A percentile compares a stretch with the other conserved stretches of the same genome.
Conservation (phyloP, 2,329 filamentous ascomycete species). For the Epichloe gansuensis region DNA sequence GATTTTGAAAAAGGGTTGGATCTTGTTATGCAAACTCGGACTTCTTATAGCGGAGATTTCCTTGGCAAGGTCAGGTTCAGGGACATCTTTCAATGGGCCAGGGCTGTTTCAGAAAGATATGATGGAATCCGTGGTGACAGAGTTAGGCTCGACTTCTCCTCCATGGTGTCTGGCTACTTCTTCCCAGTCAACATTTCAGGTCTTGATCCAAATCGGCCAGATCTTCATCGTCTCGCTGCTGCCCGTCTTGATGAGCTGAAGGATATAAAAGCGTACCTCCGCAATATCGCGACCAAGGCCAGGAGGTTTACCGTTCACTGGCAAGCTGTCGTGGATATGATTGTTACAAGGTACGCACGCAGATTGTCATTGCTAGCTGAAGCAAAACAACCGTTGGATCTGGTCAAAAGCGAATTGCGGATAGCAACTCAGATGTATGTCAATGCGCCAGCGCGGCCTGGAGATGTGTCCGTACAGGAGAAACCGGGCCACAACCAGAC, state of each 20-base stretch:
- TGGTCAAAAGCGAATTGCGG: constrained; percentile 19
- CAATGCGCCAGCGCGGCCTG: constrained; percentile 21
- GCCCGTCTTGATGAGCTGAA: constrained; percentile 18
- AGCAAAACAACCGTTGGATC: constrained; percentile 12
- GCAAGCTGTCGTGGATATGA: constrained; percentile 53
- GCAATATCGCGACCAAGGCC: constrained; percentile 24
- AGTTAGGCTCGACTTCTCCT: constrained; percentile 33
- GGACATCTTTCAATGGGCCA: constrained; percentile 24
- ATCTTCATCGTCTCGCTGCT: constrained; percentile 20
- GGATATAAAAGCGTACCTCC: constrained; percentile 30
- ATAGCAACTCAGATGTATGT: constrained; percentile 13
- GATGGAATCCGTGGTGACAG: constrained; percentile 30
- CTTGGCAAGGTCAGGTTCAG: constrained; percentile 12
- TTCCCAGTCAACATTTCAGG: constrained; percentile 38
- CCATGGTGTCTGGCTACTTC: constrained; percentile 38
- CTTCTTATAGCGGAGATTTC: background rate
- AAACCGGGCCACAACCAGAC: constrained; percentile 15
- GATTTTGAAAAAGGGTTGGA: constrained; percentile 38
- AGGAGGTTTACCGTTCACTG: constrained; percentile 36
- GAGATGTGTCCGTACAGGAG: constrained; percentile 9
- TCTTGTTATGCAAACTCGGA: constrained; percentile 15
- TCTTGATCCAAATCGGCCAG: constrained; percentile 19
- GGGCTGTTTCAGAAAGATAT: constrained; percentile 32
- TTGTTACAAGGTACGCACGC: constrained; percentile 48
- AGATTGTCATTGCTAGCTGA: constrained; percentile 32